Evolutionary conservation across 192 early-diverging fungal genomes (phyloP).

Genomic region (Entomortierella lignicola): DNA sequence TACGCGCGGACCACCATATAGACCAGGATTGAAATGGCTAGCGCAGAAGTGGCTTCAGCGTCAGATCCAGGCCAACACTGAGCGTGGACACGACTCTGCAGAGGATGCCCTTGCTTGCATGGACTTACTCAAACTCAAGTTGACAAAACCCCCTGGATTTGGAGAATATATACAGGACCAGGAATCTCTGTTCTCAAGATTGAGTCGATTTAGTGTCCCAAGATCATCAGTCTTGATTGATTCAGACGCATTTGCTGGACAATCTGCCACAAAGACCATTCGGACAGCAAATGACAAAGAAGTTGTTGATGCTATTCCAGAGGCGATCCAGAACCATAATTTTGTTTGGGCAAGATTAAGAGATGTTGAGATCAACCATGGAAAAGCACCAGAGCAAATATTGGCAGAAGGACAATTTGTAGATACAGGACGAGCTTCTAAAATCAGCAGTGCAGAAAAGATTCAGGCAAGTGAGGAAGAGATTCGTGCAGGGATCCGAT

Average conservation of each 20-base stretch:
- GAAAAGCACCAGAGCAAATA: slow-evolving; percentile 11
- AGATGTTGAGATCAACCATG: slow-evolving; percentile 53
- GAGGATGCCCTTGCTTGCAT: slow-evolving; percentile 77
- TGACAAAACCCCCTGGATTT: slow-evolving; percentile 53
- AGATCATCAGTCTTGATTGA: slow-evolving; percentile 37
- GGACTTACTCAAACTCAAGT: slow-evolving; percentile 71
- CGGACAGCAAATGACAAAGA: slow-evolving; percentile 29
- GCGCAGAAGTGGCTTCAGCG: slow-evolving; percentile 62
- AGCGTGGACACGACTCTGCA: slow-evolving; percentile 72
- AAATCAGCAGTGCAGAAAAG: slow-evolving; percentile 39
- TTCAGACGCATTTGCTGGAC: slow-evolving; percentile 27
- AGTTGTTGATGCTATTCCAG: slow-evolving; percentile 38
- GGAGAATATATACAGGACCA: slow-evolving; percentile 50
- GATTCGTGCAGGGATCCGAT: slow-evolving; percentile 28
- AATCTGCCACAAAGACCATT: slow-evolving; percentile 28
- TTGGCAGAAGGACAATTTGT: slow-evolving; percentile 11
- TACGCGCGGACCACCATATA: slow-evolving; percentile 60
- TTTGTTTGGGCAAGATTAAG: slow-evolving; percentile 50
- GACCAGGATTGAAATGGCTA: slow-evolving; percentile 66
- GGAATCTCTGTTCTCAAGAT: slow-evolving; percentile 55
- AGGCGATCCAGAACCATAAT: slow-evolving; percentile 27
- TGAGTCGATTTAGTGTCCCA: slow-evolving; percentile 24
- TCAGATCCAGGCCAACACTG: slow-evolving; percentile 63
- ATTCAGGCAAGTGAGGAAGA: slow-evolving; percentile 38
- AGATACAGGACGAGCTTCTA: slow-evolving; percentile 30